Percentiles rank a stretch among this genome's conserved stretches.
Evolutionary conservation across 192 early-diverging fungal species (phyloP).

Genomic region (Rhizophagus prolifer): DNA sequence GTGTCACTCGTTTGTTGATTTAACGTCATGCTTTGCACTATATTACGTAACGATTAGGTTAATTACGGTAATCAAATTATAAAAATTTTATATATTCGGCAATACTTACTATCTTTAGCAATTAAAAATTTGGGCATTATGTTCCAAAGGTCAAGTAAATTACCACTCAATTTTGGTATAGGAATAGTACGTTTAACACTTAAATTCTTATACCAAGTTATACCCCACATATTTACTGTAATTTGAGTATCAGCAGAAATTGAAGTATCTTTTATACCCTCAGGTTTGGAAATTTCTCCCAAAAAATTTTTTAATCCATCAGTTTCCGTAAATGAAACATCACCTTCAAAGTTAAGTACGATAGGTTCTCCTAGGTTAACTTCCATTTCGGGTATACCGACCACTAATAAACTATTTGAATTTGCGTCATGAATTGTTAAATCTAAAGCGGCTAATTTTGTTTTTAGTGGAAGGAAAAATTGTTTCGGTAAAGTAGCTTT

Average conservation of each 20-base stretch:
- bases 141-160: neutral
- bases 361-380: neutral
- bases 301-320: neutral
- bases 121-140: neutral
- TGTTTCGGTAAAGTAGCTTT: neutral
- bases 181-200: neutral
- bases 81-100: too few species aligned
- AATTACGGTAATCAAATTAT: too few species aligned
- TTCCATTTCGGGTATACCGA: neutral
- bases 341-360: neutral
- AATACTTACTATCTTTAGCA: neutral
- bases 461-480: neutral
- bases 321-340: neutral
- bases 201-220: neutral
- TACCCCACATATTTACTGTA: neutral
- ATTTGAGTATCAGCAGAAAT: neutral
- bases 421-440: neutral
- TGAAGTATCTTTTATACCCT: neutral
- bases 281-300: neutral
- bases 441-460: slow-evolving; percentile 1
- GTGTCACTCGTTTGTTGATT: neutral
- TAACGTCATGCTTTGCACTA: neutral
- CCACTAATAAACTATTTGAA: neutral
- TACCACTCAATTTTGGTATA: neutral
- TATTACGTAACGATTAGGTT: neutral